Evolutionary conservation across 345 rosid genomes (phyloP), one percentile per base, ranked within the genome.

Genomic region (Excoecaria cochinchinensis): DNA sequence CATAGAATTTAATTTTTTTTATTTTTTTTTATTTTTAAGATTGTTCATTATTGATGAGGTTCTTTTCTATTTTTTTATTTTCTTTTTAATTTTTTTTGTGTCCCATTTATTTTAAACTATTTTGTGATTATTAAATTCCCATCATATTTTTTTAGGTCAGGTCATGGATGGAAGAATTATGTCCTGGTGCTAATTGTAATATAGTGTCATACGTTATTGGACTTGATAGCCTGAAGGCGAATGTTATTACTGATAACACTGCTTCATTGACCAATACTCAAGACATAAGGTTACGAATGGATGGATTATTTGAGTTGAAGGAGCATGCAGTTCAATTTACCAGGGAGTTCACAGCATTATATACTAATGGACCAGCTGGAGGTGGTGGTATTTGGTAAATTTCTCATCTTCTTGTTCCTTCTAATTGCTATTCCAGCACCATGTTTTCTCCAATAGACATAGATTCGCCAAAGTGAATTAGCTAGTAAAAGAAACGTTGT

Each of bases 351-450:
- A 81, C 86, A 40, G 95, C 97, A 76, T 78, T 95, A 56, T 95
- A 95, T 79, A 95, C 97, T 53, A 95, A 92, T 75, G 99, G 99
- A 78, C 99, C 97, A 4, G 97, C 99, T 69, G 97, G 95, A 71
- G 97, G 99, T 55, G 99, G 99, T 47, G 99, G 97, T 51, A 87
- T 91, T 79, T 88, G 99, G 99, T 92, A 31, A 78, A n/a, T 72
- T 67, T 76, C 70, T 65, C 42, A 38, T 66, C 42, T 19, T 74
- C 24, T 47, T 56, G 42, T 36, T 52, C 6, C 56, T 38, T 8
- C 74, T 63, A 3, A 39, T 36, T 31, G 61, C 15, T 59, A 63
- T 40, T 6, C 44, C 21, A 51, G 58, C 19, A 67, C 48, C 57
- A 48, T 9, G 44, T 57, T 60, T n/a, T 19, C 61, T 55, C 15